Evolutionary conservation across 2,329 filamentous ascomycete genomes (phyloP).

Genomic region (Zymoseptoria tritici): DNA sequence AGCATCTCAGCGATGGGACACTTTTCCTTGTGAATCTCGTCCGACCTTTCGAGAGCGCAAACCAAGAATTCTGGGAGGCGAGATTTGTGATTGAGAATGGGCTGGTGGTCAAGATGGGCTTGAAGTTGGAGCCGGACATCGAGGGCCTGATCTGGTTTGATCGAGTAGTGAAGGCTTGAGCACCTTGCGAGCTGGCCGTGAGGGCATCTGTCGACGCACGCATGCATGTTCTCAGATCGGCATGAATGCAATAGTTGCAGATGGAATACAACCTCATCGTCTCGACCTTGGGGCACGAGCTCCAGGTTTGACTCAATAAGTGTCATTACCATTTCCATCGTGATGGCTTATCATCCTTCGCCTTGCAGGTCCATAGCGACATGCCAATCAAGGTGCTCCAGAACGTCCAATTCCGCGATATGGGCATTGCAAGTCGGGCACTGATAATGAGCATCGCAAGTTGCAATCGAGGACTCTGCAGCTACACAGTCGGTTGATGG

Average conservation of each 20-base stretch:
- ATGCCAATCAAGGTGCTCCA: neutral
- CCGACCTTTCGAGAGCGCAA: neutral
- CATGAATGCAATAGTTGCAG: neutral
- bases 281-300: neutral
- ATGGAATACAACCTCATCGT: neutral
- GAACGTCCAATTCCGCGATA: neutral
- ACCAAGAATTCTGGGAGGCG: neutral
- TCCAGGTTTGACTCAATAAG: neutral
- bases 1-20: conserved; percentile 24
- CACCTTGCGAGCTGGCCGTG: neutral
- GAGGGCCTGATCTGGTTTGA: conserved; percentile 28
- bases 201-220: neutral
- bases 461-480: neutral
- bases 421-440: neutral
- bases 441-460: neutral
- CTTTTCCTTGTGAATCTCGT: conserved; percentile 22
- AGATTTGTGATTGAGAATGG: conserved; percentile 11
- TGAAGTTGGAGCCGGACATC: conserved; percentile 19
- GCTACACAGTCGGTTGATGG: too few relatives aligned
- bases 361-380: neutral
- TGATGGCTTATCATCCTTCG: neutral
- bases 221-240: neutral
- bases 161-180: conserved; percentile 6
- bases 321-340: neutral
- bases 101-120: conserved; percentile 14